phyloP scores from a whole-genome alignment of 2,329 filamentous ascomycete species.

The Grosmannia clavigera region DNA sequence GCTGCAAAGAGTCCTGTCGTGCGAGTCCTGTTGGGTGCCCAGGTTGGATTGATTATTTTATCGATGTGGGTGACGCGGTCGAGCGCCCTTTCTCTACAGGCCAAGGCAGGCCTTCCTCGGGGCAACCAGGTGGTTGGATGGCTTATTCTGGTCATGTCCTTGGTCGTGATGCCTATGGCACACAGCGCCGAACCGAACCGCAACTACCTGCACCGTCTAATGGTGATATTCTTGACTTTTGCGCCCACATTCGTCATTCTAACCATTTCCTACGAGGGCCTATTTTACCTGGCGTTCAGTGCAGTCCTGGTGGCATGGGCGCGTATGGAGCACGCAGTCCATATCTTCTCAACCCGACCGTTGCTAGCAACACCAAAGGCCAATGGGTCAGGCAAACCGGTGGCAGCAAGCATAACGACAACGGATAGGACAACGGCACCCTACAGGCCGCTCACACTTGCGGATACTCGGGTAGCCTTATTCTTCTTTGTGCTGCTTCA shows the following conservation, averaged over 20 bases:
- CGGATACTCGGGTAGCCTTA: conserved; percentile 78
- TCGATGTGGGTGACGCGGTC: conserved; percentile 79
- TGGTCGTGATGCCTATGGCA: conserved; percentile 61
- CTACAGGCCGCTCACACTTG: conserved; percentile 58
- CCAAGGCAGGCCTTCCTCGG: conserved; percentile 69
- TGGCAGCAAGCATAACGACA: not conserved
- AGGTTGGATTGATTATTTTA: conserved; percentile 67
- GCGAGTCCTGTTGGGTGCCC: conserved; percentile 50
- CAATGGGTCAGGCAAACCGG: not conserved
- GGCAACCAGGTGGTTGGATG: conserved; percentile 85
- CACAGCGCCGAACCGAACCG: conserved; percentile 69
- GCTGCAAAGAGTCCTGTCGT: conserved; percentile 32
- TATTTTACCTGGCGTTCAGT: conserved; percentile 90
- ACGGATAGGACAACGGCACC: not conserved
- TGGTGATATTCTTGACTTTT: conserved; percentile 84
- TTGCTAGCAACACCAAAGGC: not conserved
- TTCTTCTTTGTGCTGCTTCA: conserved; percentile 95
- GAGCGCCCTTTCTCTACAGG: conserved; percentile 73
- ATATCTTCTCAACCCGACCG: conserved; percentile 27
- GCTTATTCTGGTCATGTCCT: conserved; percentile 58
- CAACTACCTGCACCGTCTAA: conserved; percentile 80
- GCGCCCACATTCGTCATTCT: conserved; percentile 90
- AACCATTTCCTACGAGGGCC: conserved; percentile 90
- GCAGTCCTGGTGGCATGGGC: conserved; percentile 79
- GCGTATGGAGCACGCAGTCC: conserved; percentile 72